Base-by-base conservation (phyloP, 495 filamentous ascomycete species). In the Usnea hakonensis region DNA sequence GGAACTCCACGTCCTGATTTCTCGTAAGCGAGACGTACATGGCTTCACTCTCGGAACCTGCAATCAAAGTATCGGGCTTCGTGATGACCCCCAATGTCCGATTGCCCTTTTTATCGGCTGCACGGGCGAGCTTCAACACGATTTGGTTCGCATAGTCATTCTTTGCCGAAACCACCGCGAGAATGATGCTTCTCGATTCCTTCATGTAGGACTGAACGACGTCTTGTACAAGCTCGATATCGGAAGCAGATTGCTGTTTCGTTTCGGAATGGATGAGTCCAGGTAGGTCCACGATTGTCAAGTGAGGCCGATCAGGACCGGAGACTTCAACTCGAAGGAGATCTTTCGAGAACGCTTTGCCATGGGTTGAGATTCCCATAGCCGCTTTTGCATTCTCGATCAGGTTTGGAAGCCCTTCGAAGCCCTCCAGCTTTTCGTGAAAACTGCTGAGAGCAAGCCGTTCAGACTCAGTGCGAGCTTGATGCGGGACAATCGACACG, bases 111-210 rank as follows among this genome's bases (percentile, higher is more conserved):
- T 84, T 85, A 68, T 92, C 89, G 23, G 89, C 87, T 70, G 89
- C 88, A 59, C 88, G 79, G 19, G 89, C 89, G 60, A 91, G 77
- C 73, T 91, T 90, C 69, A 91, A 69, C 43, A 89, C 58, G 41
- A 66, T 55, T 46, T 66, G 64, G 17, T 68, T 65, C 0, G 66
- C 64, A 36, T 63, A 58, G 30, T 68, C 66, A 36, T 65, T 68
- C 48, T 61, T 67, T 7, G 66, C 64, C 28, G 66, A 67, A 0
- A 65, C 33, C 28, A 65, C 64, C 0, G 66, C 63, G 10, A 68
- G 59, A 30, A 63, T 62, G 33, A 65, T 63, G 46, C 67, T 69
- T n/a, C 63, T 37, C 8, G n/a, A 7, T n/a, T 63, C 54, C 2
- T 10, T 30, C 66, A 69, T 69, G 41, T 69, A 69, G 2, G 44